Evolutionary conservation across 208 protist genomes (phyloP).

Genomic region (Trichomonas gallinae): DNA sequence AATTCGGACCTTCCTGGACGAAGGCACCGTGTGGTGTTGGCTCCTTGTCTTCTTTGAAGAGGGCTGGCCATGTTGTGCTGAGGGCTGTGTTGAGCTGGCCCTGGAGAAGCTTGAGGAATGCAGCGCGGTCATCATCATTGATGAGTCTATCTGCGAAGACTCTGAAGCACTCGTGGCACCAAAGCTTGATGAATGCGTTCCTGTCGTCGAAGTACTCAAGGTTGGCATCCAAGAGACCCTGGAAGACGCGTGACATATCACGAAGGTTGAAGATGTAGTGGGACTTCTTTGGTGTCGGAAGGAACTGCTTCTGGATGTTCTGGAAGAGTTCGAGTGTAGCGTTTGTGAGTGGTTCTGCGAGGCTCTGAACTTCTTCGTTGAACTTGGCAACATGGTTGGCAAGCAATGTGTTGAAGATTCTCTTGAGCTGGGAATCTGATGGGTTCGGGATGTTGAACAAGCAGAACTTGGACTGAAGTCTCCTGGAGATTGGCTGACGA

Average conservation of each 20-base stretch:
- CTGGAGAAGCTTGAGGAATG: conserved; percentile 70
- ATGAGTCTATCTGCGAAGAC: conserved; percentile 88
- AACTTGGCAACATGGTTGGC: conserved; percentile 67
- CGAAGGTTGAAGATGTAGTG: conserved; percentile 94
- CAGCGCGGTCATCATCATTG: conserved; percentile 64
- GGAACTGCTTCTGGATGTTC: conserved; percentile 61
- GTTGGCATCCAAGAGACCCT: conserved; percentile 74
- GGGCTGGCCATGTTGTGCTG: conserved; percentile 56
- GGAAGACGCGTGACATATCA: conserved; percentile 88
- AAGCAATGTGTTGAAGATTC: conserved; percentile 85
- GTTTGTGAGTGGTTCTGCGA: conserved; percentile 68
- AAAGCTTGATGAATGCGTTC: conserved; percentile 77
- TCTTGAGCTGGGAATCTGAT: conserved; percentile 57
- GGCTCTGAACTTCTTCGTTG: conserved; percentile 64
- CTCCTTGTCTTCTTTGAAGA: conserved; percentile 49
- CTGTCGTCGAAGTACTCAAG: conserved; percentile 66
- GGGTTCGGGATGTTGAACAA: conserved; percentile 85
- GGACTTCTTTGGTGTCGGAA: conserved; percentile 85
- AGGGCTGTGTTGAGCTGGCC: conserved; percentile 72
- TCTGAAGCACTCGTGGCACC: conserved; percentile 87
- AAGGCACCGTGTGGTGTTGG: conserved; percentile 77
- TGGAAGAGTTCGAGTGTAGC: conserved; percentile 81
- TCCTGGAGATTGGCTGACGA: conserved; percentile 67
- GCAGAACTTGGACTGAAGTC: conserved; percentile 77
- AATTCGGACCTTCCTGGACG: conserved; percentile 54